Evolutionary conservation across 2,329 filamentous ascomycete species (phyloP).

Genomic region (Parafenestella ontariensis): DNA sequence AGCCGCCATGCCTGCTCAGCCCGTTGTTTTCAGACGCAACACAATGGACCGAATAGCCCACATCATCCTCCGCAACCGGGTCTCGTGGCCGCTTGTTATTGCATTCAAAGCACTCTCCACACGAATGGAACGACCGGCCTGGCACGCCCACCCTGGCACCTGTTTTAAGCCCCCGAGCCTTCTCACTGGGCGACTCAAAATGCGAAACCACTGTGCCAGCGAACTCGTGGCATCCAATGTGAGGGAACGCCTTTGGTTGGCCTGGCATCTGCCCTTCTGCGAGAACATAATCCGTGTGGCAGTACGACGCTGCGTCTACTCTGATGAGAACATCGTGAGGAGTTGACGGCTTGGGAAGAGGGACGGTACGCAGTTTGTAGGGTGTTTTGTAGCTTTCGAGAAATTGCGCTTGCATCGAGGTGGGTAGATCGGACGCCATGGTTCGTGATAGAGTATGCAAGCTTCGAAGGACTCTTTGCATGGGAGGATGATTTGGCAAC

Average conservation of each 20-base stretch:
- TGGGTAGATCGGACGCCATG: constrained; percentile 27
- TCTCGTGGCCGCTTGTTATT: constrained; percentile 26
- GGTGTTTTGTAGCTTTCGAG: constrained; percentile 53
- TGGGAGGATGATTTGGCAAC: no score
- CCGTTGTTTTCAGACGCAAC: constrained; percentile 40
- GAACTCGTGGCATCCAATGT: constrained; percentile 57
- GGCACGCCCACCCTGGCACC: constrained; percentile 52
- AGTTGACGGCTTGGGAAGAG: constrained; percentile 40
- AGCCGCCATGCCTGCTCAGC: constrained; percentile 48
- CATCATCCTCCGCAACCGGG: constrained; percentile 42
- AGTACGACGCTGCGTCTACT: constrained; percentile 58
- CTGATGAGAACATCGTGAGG: constrained; percentile 54
- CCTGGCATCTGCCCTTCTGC: constrained; percentile 45
- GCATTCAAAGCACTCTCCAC: constrained; percentile 54
- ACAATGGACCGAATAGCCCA: constrained; percentile 53
- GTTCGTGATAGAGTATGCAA: neutral
- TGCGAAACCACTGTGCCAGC: constrained; percentile 53
- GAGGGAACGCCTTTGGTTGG: constrained; percentile 51
- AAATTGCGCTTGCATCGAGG: constrained; percentile 51
- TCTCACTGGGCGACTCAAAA: constrained; percentile 24
- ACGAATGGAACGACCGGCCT: constrained; percentile 52
- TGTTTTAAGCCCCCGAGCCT: constrained; percentile 26
- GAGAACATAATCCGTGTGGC: constrained; percentile 54
- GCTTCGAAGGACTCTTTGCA: no score
- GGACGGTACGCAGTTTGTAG: constrained; percentile 48